Conservation (phyloP, 2,329 filamentous ascomycete species). For the Fonsecaea multimorphosa region DNA sequence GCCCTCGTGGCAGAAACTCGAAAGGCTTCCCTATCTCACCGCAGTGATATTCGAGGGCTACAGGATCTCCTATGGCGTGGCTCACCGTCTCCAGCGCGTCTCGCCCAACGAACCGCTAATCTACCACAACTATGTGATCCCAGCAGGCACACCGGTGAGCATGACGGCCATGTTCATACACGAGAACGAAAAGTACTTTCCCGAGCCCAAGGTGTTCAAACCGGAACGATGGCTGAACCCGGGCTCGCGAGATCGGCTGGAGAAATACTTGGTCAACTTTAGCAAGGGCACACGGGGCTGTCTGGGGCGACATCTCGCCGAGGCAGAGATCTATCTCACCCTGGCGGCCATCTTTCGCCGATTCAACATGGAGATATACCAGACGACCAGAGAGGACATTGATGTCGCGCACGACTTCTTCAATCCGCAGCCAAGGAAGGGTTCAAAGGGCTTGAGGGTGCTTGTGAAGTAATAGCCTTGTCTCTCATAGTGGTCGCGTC, state of each 20-base stretch:
- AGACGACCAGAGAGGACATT: slow-evolving; percentile 32
- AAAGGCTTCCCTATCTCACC: slow-evolving; percentile 9
- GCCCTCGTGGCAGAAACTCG: slow-evolving; percentile 39
- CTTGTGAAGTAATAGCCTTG: slow-evolving; percentile 21
- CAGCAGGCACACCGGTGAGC: slow-evolving; percentile 40
- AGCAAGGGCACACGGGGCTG: slow-evolving; percentile 51
- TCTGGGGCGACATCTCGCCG: slow-evolving; percentile 39
- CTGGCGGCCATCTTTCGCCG: slow-evolving; percentile 29
- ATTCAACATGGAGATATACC: slow-evolving; percentile 35
- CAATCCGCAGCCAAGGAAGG: slow-evolving; percentile 18
- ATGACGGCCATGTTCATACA: slow-evolving; percentile 40
- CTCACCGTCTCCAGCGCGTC: slow-evolving; percentile 30
- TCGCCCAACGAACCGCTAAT: slow-evolving; percentile 38
- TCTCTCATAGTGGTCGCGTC: too few species aligned
- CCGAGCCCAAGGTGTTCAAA: slow-evolving; percentile 39
- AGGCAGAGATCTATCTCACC: slow-evolving; percentile 35
- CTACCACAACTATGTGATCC: slow-evolving; percentile 44
- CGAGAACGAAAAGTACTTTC: slow-evolving; percentile 45
- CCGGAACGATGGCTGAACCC: slow-evolving; percentile 35
- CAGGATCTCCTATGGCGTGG: slow-evolving; percentile 36
- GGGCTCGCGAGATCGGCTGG: slow-evolving; percentile 41
- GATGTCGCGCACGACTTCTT: slow-evolving; percentile 36
- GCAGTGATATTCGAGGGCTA: slow-evolving; percentile 42
- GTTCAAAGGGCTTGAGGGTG: slow-evolving; percentile 22
- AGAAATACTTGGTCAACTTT: slow-evolving; percentile 52